Evolutionary conservation across 331 rosid genomes (phyloP), one percentile per base, ranked within the genome.

Genomic region (Quercus phellos): DNA sequence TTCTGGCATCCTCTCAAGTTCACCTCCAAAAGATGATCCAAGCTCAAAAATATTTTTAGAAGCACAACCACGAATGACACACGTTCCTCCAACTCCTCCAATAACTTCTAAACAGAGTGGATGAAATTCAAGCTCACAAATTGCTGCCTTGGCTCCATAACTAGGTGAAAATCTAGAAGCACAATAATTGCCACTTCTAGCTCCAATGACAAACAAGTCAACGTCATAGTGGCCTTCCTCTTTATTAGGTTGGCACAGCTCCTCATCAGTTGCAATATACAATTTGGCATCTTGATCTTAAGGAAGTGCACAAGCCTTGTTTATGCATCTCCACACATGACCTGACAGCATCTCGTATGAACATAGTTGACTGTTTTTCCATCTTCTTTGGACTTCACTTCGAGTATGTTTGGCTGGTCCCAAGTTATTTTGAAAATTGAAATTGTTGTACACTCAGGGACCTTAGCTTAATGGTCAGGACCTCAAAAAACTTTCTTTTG

Each of bases 31-130:
- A 2, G 46, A 7, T 38, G 11, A 38, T 8, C 46, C 46, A 38
- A 38, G 46, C 46, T 38, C 46, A 38, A 38, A 38, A 38, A 8
- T 38, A 38, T 2, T 38, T 38, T 38, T 38, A 38, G 46, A 38
- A 38, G 46, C 46, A 38, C 46, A 38, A 3, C 46, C 46, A 38
- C 0, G 2, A 38, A 38, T 14, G 70, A 87, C 98, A 83, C 86
- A 92, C 98, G 93, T 94, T 86, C 99, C 99, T 54, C 98, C 99
- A 3, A 94, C 88, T 85, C 99, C 99, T 85, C 98, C 99, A 81
- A 86, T 18, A 4, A 80, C 86, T 84, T 94, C 94, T 4, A 96
- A 89, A 88, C 98, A 89, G 84, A 92, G 76, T 32, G 96, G 93
- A 84, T 94, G 85, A 81, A 82, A 94, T 6, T 97, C 98, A 84